These are phyloP conservation scores for Fusarium cyanostomum DNA, from an alignment of 2,329 filamentous ascomycete genomes.

Conservation along the genomic window DNA sequence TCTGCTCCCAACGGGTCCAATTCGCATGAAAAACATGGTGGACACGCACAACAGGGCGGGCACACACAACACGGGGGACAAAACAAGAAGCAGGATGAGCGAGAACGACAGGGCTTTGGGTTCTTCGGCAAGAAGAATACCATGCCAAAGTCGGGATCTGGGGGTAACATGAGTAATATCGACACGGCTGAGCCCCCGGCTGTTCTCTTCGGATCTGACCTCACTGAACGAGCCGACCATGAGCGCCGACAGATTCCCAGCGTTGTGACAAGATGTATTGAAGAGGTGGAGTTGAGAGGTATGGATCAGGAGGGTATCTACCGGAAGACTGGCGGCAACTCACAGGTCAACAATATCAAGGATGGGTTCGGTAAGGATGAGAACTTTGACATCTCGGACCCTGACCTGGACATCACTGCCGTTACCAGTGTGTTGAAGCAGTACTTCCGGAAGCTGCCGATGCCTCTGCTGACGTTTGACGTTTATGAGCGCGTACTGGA, in stretches of 20 bases:
- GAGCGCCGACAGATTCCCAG: constrained; percentile 90
- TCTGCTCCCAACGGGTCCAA: constrained; percentile 42
- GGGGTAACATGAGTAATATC: constrained; percentile 52
- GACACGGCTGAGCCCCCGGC: constrained; percentile 63
- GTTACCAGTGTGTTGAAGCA: constrained; percentile 97
- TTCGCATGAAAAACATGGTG: constrained; percentile 36
- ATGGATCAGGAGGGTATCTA: constrained; percentile 99
- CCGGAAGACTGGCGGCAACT: constrained; percentile 93
- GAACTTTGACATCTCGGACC: constrained; percentile 92
- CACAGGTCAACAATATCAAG: constrained; percentile 88
- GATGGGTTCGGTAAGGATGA: constrained; percentile 89
- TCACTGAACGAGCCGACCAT: constrained; percentile 84
- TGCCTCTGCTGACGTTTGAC: constrained; percentile 88
- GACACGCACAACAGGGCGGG: background rate
- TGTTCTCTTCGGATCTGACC: constrained; percentile 86
- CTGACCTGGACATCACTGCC: constrained; percentile 92
- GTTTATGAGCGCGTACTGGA: constrained; percentile 91
- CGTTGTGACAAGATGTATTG: constrained; percentile 92
- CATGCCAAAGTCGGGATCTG: constrained; percentile 62
- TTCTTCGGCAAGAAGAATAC: constrained; percentile 72
- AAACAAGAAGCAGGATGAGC: constrained; percentile 43
- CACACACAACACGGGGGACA: constrained; percentile 11
- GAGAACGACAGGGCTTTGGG: constrained; percentile 69
- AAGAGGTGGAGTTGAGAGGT: constrained; percentile 93
- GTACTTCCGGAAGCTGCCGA: constrained; percentile 94